Base-by-base conservation (phyloP, 73 alveolate genomes). In the Stentor coeruleus region DNA sequence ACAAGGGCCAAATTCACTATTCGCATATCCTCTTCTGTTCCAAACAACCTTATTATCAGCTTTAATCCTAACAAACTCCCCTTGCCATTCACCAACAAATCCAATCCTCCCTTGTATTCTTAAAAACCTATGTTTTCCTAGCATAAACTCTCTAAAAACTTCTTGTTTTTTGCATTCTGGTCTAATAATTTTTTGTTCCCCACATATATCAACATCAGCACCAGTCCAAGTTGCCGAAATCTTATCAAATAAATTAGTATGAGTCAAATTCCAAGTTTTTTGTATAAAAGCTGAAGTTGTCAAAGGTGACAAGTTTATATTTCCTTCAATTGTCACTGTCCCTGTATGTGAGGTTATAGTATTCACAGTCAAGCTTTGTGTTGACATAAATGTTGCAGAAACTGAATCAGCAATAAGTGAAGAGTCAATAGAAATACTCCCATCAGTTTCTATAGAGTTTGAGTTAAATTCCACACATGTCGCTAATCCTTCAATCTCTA, bases 11-110 rank as follows among this genome's bases (percentile, higher is more conserved):
- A n/a, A n/a, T n/a, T n/a, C n/a, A n/a, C n/a, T n/a, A n/a, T n/a
- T n/a, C n/a, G n/a, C n/a, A n/a, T n/a, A n/a, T 49, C 66, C 66
- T 49, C 6, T 49, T 49, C 66, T 49, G 66, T 20, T 49, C 66
- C 66, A 49, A 49, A 49, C 66, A 11, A 20, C 20, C 20, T 49
- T 49, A 11, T 20, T 20, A 49, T 49, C 66, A 49, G 20, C 28
- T 49, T 20, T 49, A 49, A 49, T 49, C 66, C 20, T 20, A 49
- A 49, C 28, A 11, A 6, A 11, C 20, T 49, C 66, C 6, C 66
- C 66, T 49, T 49, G 6, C 66, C 66, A 49, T 11, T 6, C 6
- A 20, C 20, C 66, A 6, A 49, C 6, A 6, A 49, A 49, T 6
- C 20, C 28, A 49, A 49, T 6, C 6, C 66, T 49, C 28, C 66